A percentile compares a stretch with the other conserved stretches of the same genome.
phyloP scores from a whole-genome alignment of 345 rosid species.

The Linum usitatissimum region DNA sequence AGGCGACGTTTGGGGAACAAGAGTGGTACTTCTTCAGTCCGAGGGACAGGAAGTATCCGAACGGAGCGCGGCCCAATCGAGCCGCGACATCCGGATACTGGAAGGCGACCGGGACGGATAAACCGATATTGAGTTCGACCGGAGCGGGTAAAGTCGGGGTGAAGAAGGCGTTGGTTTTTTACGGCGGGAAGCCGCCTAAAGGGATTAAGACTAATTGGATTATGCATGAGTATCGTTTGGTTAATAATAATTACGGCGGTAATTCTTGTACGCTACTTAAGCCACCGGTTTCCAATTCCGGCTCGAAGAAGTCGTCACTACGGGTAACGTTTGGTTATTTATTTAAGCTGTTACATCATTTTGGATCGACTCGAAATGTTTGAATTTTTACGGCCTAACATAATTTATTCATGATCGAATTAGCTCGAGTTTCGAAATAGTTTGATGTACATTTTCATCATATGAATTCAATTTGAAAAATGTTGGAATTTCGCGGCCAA shows the following conservation, averaged over 20 bases:
- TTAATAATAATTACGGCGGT: conserved; percentile 19
- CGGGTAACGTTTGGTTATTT: conserved; percentile 32
- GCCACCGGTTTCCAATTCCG: conserved; percentile 24
- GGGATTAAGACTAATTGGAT: conserved; percentile 97
- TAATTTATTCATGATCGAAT: too few relatives aligned
- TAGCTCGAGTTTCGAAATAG: too few relatives aligned
- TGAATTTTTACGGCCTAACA: too few relatives aligned
- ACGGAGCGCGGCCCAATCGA: conserved; percentile 91
- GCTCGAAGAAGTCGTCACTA: conserved; percentile 39
- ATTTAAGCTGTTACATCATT: too few relatives aligned
- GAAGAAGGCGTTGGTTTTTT: conserved; percentile 85
- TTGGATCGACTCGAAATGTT: too few relatives aligned
- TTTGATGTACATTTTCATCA: too few relatives aligned
- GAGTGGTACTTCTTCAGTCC: conserved; percentile 99
- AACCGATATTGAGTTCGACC: conserved; percentile 59
- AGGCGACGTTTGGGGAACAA: conserved; percentile 88
- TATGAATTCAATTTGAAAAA: too few relatives aligned
- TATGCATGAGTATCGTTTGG: conserved; percentile 90
- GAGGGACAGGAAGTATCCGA: conserved; percentile 88
- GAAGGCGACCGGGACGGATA: conserved; percentile 99
- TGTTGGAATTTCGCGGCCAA: not conserved
- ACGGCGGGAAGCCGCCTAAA: conserved; percentile 93
- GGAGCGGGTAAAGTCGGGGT: conserved; percentile 76
- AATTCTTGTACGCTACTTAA: conserved; percentile 10
- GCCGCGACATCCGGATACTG: conserved; percentile 97